Evolutionary conservation across 2,329 filamentous ascomycete species (phyloP).

Genomic region (Monilinia polystroma): DNA sequence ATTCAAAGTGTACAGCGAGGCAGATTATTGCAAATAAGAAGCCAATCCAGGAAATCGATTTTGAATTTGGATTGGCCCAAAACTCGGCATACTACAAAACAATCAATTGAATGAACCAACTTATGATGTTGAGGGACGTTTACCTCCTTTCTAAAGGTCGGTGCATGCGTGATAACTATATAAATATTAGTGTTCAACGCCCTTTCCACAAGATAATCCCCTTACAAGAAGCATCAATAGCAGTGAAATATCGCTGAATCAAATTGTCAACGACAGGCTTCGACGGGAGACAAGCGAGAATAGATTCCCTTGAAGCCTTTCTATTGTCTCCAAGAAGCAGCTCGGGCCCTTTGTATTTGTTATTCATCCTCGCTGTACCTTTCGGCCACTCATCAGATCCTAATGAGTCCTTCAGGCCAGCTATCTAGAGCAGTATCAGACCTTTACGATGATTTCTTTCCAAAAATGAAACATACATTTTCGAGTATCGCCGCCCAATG

Average conservation of each 20-base stretch:
- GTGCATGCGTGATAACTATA: constrained; percentile 46
- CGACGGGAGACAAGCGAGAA: constrained; percentile 50
- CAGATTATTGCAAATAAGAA: constrained; percentile 44
- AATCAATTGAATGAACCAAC: constrained; percentile 17
- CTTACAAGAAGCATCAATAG: constrained; percentile 53
- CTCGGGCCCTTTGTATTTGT: constrained; percentile 26
- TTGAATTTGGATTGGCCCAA: constrained; percentile 34
- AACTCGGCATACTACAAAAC: constrained; percentile 36
- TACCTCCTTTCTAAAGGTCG: constrained; percentile 50
- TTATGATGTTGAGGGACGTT: neutral
- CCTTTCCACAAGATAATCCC: constrained; percentile 24
- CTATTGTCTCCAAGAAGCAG: constrained; percentile 31
- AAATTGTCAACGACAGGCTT: constrained; percentile 49
- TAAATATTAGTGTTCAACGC: neutral
- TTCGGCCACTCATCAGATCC: constrained; percentile 26
- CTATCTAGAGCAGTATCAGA: constrained; percentile 51
- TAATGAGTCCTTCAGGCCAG: constrained; percentile 59
- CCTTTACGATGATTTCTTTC: neutral
- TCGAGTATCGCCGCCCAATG: constrained; percentile 22
- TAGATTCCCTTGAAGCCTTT: constrained; percentile 45
- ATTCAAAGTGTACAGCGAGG: constrained; percentile 20
- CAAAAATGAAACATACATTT: constrained; percentile 8
- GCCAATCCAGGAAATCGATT: constrained; percentile 52
- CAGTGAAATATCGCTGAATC: constrained; percentile 52
- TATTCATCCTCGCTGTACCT: neutral